Percentiles rank a stretch among this genome's conserved stretches.
phyloP scores from a whole-genome alignment of 192 early-diverging fungal genomes.

The Podila clonocystis region DNA sequence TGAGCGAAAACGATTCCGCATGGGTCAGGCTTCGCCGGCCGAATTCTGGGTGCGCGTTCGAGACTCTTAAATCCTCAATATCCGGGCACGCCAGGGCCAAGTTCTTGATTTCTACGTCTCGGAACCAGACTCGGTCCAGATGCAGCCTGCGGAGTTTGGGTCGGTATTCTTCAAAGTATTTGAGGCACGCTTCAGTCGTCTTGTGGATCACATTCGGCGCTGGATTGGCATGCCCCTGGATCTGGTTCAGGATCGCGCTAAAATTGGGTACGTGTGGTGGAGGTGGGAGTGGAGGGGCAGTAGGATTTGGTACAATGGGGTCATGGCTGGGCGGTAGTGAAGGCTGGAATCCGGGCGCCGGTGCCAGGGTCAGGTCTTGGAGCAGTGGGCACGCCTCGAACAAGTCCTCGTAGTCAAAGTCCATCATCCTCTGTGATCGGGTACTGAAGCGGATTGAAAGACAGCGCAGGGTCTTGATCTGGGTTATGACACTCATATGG shows the following conservation, averaged over 20 bases:
- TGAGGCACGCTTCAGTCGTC: constrained; percentile 3
- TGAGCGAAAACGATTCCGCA: not conserved
- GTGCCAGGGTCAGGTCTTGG: constrained; percentile 8
- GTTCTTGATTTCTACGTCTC: constrained; percentile 2
- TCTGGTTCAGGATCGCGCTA: not conserved
- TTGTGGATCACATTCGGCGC: not conserved
- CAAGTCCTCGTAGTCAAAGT: constrained; percentile 11
- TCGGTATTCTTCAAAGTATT: constrained; percentile 4
- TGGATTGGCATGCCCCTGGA: not conserved
- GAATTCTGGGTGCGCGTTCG: not conserved
- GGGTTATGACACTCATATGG: constrained; percentile 1
- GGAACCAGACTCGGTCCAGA: constrained; percentile 20
- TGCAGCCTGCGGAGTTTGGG: constrained; percentile 14
- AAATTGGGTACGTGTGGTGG: not conserved
- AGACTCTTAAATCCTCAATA: constrained; percentile 5
- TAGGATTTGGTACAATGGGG: not conserved
- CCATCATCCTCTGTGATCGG: not conserved
- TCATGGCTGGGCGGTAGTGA: not conserved
- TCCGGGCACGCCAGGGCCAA: constrained; percentile 8
- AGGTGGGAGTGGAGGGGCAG: not conserved
- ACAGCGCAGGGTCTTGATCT: constrained; percentile 1
- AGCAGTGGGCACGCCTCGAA: not conserved
- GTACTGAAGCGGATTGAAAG: not conserved
- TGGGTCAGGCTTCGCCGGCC: not conserved
- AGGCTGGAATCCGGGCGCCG: constrained; percentile 3